A percentile compares a stretch with the other conserved stretches of the same genome.
Conservation (phyloP, 805 yeast species). For the Starmera amethionina region DNA sequence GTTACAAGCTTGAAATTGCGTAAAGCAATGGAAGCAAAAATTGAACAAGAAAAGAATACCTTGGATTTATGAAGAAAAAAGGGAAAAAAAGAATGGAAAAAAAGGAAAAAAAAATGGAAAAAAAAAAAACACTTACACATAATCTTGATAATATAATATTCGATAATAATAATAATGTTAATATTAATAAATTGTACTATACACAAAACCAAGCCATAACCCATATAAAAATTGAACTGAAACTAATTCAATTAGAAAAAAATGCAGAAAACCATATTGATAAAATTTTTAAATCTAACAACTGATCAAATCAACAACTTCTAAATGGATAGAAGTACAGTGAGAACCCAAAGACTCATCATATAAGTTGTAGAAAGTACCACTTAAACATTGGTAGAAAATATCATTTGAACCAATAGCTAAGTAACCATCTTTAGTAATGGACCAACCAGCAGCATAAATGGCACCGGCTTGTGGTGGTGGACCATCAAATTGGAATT, state of each 20-base stretch:
- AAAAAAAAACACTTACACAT: too few relatives aligned
- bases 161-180: background rate
- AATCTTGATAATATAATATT: background rate
- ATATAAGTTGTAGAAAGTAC: conserved; percentile 64
- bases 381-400: conserved; percentile 63
- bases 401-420: conserved; percentile 48
- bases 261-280: background rate
- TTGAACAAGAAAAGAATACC: background rate
- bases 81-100: too few relatives aligned
- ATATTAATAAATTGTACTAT: background rate
- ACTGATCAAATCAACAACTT: conserved; percentile 39
- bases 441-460: conserved; percentile 53
- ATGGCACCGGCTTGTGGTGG: conserved; percentile 69
- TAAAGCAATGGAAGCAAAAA: background rate
- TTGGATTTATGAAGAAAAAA: background rate
- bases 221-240: background rate
- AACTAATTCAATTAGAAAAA: too few relatives aligned
- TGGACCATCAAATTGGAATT: conserved; percentile 73
- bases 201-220: background rate
- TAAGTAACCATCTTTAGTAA: conserved; percentile 39
- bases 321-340: conserved; percentile 48
- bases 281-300: conserved; percentile 25
- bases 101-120: too few relatives aligned
- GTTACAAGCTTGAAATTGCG: background rate
- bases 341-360: conserved; percentile 47